Percentiles rank a stretch among this genome's conserved stretches.
Evolutionary conservation across 1,139 yeast genomes (phyloP).

Genomic region (Kodamaea plutei): DNA sequence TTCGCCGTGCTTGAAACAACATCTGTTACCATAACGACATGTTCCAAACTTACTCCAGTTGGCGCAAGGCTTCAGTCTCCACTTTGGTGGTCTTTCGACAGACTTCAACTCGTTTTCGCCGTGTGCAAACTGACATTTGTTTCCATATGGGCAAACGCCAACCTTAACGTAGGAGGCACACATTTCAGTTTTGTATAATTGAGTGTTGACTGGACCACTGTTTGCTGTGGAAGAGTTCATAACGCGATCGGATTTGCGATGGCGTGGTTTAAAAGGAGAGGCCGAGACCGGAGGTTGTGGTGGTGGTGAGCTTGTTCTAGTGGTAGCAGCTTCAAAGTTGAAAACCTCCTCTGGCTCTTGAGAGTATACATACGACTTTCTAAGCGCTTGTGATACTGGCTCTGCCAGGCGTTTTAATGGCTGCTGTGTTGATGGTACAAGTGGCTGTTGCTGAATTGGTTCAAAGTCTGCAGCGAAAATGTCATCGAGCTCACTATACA

Average conservation of each 20-base stretch:
- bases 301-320: too few species aligned
- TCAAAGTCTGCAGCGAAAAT: conserved; percentile 3
- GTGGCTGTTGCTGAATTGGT: conserved; percentile 1
- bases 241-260: conserved; percentile 11
- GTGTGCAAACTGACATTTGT: conserved; percentile 93
- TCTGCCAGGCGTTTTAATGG: too few species aligned
- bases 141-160: conserved; percentile 81
- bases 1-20: conserved; percentile 92
- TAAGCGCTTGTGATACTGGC: too few species aligned
- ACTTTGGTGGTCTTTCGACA: conserved; percentile 75
- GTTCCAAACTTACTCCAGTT: conserved; percentile 82
- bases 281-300: conserved; percentile 1
- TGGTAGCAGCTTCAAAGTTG: conserved; percentile 2
- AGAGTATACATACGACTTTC: too few species aligned
- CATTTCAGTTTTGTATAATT: conserved; percentile 83
- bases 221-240: too few species aligned
- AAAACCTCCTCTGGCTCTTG: conserved; percentile 3
- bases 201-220: conserved; percentile 72
- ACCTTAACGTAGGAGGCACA: conserved; percentile 75
- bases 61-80: conserved; percentile 89
- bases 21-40: conserved; percentile 86
- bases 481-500: conserved; percentile 11
- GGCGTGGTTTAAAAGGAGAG: conserved; percentile 5
- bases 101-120: conserved; percentile 73
- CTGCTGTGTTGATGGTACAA: too few species aligned